These are phyloP conservation scores for Passalora sequoiae DNA, from an alignment of 2,329 filamentous ascomycete genomes.

Conservation along the genomic window DNA sequence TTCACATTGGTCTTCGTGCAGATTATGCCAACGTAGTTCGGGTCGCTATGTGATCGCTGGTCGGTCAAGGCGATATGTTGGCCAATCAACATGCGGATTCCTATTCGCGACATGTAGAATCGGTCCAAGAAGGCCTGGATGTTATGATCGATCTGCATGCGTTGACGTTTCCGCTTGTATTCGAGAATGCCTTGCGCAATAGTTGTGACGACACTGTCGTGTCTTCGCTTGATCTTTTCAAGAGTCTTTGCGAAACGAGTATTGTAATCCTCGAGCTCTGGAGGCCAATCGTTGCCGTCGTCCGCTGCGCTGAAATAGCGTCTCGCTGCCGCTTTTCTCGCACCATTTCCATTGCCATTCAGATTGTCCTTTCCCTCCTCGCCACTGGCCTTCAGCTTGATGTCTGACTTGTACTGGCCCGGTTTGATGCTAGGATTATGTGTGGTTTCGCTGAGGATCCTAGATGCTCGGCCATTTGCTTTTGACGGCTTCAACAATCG, in stretches of 20 bases:
- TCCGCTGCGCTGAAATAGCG: conserved; percentile 85
- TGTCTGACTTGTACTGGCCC: conserved; percentile 68
- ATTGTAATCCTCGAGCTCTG: conserved; percentile 92
- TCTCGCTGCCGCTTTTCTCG: conserved; percentile 46
- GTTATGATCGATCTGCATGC: conserved; percentile 96
- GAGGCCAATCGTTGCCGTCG: conserved; percentile 81
- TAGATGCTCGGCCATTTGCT: conserved; percentile 53
- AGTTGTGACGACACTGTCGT: conserved; percentile 95
- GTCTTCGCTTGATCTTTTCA: conserved; percentile 88
- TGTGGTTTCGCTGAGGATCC: conserved; percentile 74
- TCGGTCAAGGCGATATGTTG: conserved; percentile 97
- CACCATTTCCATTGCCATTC: conserved; percentile 45
- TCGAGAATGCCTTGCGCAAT: conserved; percentile 97
- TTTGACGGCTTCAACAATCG: conserved; percentile 67
- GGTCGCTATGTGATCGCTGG: conserved; percentile 81
- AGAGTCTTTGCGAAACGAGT: conserved; percentile 81
- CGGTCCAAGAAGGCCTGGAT: conserved; percentile 97
- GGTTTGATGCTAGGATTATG: conserved; percentile 83
- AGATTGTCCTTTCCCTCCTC: conserved; percentile 40
- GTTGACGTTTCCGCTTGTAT: conserved; percentile 92
- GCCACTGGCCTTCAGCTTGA: conserved; percentile 44
- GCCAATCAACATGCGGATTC: conserved; percentile 97
- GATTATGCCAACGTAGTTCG: conserved; percentile 95
- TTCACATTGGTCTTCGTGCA: conserved; percentile 97
- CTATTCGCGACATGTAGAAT: conserved; percentile 99